A percentile compares a stretch with the other conserved stretches of the same genome.
Evolutionary conservation across 371 early-diverging fungal genomes (phyloP).

Genomic region (Apophysomyces trapeziformis): DNA sequence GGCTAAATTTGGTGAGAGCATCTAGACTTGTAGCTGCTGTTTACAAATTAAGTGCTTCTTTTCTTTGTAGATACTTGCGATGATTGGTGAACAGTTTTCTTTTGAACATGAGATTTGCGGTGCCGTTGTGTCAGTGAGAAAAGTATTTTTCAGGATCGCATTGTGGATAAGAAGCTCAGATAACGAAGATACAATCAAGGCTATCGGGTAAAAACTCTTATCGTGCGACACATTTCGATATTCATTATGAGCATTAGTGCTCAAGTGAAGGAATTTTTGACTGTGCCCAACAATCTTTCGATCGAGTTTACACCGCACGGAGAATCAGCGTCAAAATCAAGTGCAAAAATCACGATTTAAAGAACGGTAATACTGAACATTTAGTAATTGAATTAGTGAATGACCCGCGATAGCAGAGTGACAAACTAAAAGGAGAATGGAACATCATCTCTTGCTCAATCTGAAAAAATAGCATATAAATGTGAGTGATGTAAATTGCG

Average conservation of each 20-base stretch:
- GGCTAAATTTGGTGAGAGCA: slow-evolving; percentile 80
- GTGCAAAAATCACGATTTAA: slow-evolving; percentile 7
- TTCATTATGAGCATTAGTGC: slow-evolving; percentile 32
- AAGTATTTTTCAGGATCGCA: slow-evolving; percentile 80
- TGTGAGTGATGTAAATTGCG: neutral
- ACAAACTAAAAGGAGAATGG: neutral
- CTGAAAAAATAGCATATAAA: neutral
- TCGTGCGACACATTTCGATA: neutral
- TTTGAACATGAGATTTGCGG: slow-evolving; percentile 88
- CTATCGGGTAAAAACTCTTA: neutral
- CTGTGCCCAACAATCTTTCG: slow-evolving; percentile 38
- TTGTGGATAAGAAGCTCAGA: slow-evolving; percentile 86
- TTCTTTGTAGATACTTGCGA: slow-evolving; percentile 71
- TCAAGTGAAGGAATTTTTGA: slow-evolving; percentile 60
- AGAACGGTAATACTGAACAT: neutral
- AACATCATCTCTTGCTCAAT: neutral
- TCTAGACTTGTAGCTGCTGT: neutral
- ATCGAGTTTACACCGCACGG: slow-evolving; percentile 54
- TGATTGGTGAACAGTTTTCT: slow-evolving; percentile 90
- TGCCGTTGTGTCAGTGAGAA: slow-evolving; percentile 86
- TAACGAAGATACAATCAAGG: neutral
- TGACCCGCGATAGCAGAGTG: neutral
- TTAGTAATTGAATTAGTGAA: neutral
- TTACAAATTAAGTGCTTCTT: slow-evolving; percentile 8
- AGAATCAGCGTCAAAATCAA: slow-evolving; percentile 21